A percentile compares a stretch with the other conserved stretches of the same genome.
Evolutionary conservation across 2,329 filamentous ascomycete species (phyloP).

Genomic region (Fusarium domesticum): DNA sequence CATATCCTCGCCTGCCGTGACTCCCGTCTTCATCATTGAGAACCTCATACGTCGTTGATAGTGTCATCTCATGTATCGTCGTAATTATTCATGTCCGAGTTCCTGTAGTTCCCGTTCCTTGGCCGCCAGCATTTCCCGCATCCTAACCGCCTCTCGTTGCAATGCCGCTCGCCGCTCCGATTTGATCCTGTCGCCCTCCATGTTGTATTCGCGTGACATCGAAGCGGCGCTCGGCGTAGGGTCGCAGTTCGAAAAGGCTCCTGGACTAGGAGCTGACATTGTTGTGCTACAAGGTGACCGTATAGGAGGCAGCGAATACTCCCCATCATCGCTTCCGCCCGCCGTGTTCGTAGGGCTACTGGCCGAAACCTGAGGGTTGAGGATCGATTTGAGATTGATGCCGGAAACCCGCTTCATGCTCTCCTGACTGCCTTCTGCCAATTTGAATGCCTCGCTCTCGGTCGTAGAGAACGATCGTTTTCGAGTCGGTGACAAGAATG

Average conservation of each 20-base stretch:
- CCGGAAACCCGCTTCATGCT: constrained; percentile 64
- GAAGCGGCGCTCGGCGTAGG: constrained; percentile 23
- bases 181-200: constrained; percentile 51
- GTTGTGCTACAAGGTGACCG: constrained; percentile 43
- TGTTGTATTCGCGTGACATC: constrained; percentile 29
- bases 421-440: constrained; percentile 42
- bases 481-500: constrained; percentile 56
- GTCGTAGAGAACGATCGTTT: constrained; percentile 67
- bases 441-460: constrained; percentile 48
- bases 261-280: constrained; percentile 42
- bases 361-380: constrained; percentile 55
- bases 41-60: constrained; percentile 26
- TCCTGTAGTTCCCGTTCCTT: constrained; percentile 68
- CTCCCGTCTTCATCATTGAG: constrained; percentile 22
- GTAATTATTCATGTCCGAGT: constrained; percentile 29
- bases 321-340: constrained; percentile 36
- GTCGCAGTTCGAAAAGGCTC: constrained; percentile 37
- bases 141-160: constrained; percentile 70
- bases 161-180: constrained; percentile 64
- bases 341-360: constrained; percentile 21
- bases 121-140: constrained; percentile 67
- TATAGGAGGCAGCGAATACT: constrained; percentile 43
- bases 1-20: constrained; percentile 17
- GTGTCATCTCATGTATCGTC: constrained; percentile 16
- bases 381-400: constrained; percentile 73